phyloP scores from a whole-genome alignment of 352 stramenopile genomes.

The Pythium periplocum region DNA sequence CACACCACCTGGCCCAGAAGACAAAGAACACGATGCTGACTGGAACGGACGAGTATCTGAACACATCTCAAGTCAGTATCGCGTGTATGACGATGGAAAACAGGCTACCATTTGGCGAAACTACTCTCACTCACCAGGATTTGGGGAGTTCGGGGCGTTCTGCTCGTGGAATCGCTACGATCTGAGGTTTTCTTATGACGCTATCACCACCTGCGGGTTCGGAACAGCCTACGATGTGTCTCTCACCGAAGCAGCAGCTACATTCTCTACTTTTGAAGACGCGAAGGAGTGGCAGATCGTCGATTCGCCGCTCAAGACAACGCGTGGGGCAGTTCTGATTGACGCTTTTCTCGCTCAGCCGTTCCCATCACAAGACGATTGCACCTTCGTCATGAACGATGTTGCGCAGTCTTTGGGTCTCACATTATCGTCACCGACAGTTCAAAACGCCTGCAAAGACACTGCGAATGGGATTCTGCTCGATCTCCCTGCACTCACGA shows the following conservation, averaged over 20 bases:
- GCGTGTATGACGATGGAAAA: neutral
- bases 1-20: too few species aligned
- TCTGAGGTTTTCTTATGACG: conserved; percentile 14
- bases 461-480: conserved; percentile 20
- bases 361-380: conserved; percentile 23
- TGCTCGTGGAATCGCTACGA: conserved; percentile 22
- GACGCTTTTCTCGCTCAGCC: conserved; percentile 49
- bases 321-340: conserved; percentile 32
- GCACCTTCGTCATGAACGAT: conserved; percentile 19
- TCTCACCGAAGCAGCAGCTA: neutral
- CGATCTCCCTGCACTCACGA: conserved; percentile 25
- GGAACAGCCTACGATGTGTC: neutral
- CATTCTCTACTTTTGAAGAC: conserved; percentile 8
- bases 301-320: conserved; percentile 12
- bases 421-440: neutral
- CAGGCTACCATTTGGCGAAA: conserved; percentile 7
- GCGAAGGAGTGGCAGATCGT: conserved; percentile 3
- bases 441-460: conserved; percentile 16
- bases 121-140: conserved; percentile 19
- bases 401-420: conserved; percentile 24
- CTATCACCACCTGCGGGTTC: conserved; percentile 1
- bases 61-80: too few species aligned
- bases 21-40: too few species aligned
- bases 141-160: conserved; percentile 41
- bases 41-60: too few species aligned